Evolutionary conservation across 805 yeast genomes (phyloP).

Genomic region (Myxozyma sirexii): DNA sequence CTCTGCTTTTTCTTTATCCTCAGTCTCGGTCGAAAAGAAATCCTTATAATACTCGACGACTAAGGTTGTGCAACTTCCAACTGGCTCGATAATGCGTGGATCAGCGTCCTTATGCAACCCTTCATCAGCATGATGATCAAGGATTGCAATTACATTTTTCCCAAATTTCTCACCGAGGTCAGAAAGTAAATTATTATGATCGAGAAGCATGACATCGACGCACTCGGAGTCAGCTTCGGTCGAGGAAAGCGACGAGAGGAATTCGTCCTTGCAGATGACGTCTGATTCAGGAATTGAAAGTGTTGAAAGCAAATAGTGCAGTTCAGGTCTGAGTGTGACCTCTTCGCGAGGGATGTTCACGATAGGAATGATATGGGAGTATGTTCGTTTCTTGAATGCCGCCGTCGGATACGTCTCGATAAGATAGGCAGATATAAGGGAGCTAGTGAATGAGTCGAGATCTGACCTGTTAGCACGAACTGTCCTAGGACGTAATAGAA

Average conservation of each 20-base stretch:
- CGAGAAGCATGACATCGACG: constrained; percentile 66
- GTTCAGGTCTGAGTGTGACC: constrained; percentile 69
- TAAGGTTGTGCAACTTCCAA: constrained; percentile 81
- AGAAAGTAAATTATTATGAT: constrained; percentile 74
- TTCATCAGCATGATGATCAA: constrained; percentile 90
- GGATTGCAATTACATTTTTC: constrained; percentile 57
- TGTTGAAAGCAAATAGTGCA: constrained; percentile 54
- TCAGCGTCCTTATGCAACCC: constrained; percentile 46
- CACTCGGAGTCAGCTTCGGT: constrained; percentile 20
- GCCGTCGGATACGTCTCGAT: constrained; percentile 38
- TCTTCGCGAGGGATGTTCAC: constrained; percentile 73
- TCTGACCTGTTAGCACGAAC: constrained; percentile 44
- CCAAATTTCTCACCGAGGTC: constrained; percentile 42
- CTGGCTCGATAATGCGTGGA: constrained; percentile 63
- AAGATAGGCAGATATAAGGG: constrained; percentile 72
- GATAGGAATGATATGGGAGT: constrained; percentile 60
- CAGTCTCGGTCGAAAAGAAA: constrained; percentile 18
- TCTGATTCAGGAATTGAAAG: constrained; percentile 52
- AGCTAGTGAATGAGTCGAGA: constrained; percentile 81
- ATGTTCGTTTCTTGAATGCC: constrained; percentile 7
- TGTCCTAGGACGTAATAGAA: not conserved
- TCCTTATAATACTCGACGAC: constrained; percentile 64
- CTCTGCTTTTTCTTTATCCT: constrained; percentile 40
- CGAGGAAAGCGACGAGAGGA: constrained; percentile 39
- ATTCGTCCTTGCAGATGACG: constrained; percentile 71